Evolutionary conservation across 2,329 filamentous ascomycete genomes (phyloP).

Genomic region (Diaporthe velutina): DNA sequence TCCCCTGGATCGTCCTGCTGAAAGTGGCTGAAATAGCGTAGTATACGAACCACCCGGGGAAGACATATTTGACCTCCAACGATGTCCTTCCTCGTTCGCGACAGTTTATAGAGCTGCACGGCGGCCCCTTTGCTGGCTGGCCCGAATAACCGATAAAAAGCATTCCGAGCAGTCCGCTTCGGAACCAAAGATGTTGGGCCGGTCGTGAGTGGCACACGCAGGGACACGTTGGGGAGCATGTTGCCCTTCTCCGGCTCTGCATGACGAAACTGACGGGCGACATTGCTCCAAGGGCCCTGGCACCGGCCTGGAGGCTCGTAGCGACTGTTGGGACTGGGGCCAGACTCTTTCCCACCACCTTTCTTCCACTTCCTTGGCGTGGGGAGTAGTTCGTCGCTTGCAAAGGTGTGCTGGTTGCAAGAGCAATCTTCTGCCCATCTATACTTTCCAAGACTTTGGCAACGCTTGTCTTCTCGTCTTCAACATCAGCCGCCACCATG

Average conservation of each 20-base stretch:
- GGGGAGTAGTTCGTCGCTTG: background rate
- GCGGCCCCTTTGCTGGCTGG: constrained; percentile 6
- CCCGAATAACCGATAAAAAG: constrained; percentile 16
- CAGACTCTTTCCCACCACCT: background rate
- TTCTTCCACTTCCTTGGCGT: background rate
- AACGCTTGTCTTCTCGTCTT: background rate
- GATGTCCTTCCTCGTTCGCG: background rate
- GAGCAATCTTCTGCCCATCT: background rate
- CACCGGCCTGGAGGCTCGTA: background rate
- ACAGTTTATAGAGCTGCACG: background rate
- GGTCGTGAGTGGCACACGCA: constrained; percentile 5
- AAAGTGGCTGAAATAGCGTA: constrained; percentile 14
- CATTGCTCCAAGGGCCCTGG: background rate
- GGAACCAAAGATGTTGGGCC: constrained; percentile 10
- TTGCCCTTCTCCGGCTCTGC: constrained; percentile 2
- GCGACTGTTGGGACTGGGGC: background rate
- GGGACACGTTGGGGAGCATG: background rate
- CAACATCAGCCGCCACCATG: background rate
- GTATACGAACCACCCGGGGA: constrained; percentile 12
- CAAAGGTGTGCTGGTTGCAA: background rate
- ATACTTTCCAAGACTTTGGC: constrained; percentile 7
- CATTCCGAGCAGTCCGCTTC: constrained; percentile 2
- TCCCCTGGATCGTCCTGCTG: constrained; percentile 6
- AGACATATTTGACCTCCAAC: constrained; percentile 2
- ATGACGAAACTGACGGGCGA: constrained; percentile 7